Evolutionary conservation across 441 rosid genomes (phyloP), one percentile per base, ranked within the genome.

Genomic region (Corymbia citriodora): DNA sequence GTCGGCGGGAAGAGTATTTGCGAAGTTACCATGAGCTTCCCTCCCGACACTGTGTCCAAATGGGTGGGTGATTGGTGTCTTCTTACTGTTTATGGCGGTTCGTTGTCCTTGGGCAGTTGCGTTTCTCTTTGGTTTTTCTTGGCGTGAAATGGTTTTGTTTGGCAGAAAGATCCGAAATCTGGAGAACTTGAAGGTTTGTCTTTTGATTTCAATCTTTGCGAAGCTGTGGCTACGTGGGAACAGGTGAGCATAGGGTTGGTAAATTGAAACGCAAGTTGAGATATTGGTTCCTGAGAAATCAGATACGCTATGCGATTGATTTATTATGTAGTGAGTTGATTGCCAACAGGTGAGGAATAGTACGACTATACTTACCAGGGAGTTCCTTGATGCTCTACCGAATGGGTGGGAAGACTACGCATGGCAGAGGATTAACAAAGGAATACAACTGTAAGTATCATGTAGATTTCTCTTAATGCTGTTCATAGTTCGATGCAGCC

Each of bases 381-480:
- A 98, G 90, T 98, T 94, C 93, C 96, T 97, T 92, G 98, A 97
- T 93, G 96, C 99, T 93, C 93, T 97, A 81, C 99, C 98, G 70
- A 96, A 95, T 93, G 99, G 98, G 88, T 98, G 99, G 99, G 96
- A 97, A 93, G 99, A 97, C 72, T 97, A 97, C 91, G 99, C 99
- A 0, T 97, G 99, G 99, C 99, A 93, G 79, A 94, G 99, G 94
- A 97, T 98, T 92, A 98, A 98, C 92, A 97, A 97, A 92, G 99
- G 99, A 94, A 90, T 95, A 79, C 96, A 90, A 53, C 98, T 98
- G 99, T 98, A 93, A 92, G 99, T 93, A 57, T 87, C 90, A 36
- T 91, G 57, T 89, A 48, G 19, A 15, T 40, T 65, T 74, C 52
- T 79, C 85, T 23, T 1, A 1, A 2, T 79, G 85, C 45, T 45